Evolutionary conservation across 257 asterid species (phyloP).

Genomic region (Nicotiana tomentosiformis): DNA sequence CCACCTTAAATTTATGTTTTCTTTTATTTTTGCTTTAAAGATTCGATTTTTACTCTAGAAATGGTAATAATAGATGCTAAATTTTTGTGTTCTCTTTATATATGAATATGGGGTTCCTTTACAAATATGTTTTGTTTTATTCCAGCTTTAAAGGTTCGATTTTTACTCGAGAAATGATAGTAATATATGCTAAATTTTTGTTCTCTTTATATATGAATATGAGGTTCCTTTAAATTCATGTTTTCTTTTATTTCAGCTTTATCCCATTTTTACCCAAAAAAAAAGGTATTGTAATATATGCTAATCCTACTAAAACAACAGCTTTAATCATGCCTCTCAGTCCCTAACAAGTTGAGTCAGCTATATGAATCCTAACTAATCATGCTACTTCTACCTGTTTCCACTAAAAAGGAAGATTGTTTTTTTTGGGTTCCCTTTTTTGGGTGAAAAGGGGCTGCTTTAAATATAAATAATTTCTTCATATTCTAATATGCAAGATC

Average conservation of each 20-base stretch:
- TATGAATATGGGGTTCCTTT: neutral
- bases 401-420: neutral
- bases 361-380: too few species aligned
- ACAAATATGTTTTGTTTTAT: neutral
- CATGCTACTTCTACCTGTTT: too few species aligned
- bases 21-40: neutral
- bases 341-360: too few species aligned
- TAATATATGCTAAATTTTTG: neutral
- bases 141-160: neutral
- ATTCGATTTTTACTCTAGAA: neutral
- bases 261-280: neutral
- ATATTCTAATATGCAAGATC: neutral
- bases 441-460: too few species aligned
- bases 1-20: neutral
- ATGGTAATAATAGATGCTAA: too few species aligned
- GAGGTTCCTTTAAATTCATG: neutral
- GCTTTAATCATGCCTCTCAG: too few species aligned
- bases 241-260: neutral
- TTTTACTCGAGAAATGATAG: neutral
- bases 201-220: neutral
- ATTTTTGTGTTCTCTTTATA: too few species aligned
- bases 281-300: neutral
- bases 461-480: neutral
- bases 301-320: neutral
- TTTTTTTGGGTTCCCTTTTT: too few species aligned